A percentile compares a stretch with the other conserved stretches of the same genome.
Evolutionary conservation across 148 eudicot genomes (phyloP).

Genomic region (Agrostemma githago): DNA sequence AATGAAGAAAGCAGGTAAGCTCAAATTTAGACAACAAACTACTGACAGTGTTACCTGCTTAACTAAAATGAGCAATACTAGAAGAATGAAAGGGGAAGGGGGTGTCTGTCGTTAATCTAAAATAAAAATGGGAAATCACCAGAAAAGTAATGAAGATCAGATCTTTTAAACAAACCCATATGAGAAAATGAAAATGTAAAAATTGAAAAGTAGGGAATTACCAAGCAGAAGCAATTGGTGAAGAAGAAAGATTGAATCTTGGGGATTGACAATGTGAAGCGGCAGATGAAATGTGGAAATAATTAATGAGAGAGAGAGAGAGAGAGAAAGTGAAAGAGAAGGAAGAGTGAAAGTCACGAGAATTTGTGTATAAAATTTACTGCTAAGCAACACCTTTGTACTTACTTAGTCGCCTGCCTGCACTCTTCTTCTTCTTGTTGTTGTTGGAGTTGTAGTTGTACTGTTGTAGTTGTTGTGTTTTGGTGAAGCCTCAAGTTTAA

Average conservation of each 20-base stretch:
- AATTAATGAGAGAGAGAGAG: neutral
- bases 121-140: no score
- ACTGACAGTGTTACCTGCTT: no score
- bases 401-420: conserved; percentile 2
- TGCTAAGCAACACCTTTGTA: neutral
- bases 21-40: neutral
- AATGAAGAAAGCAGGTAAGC: conserved; percentile 8
- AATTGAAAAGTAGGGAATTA: conserved; percentile 1
- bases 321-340: neutral
- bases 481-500: neutral
- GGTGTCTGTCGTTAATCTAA: no score
- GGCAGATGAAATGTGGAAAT: neutral
- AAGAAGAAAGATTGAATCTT: conserved; percentile 22
- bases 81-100: no score
- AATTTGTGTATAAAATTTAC: conserved; percentile 14
- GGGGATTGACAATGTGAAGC: conserved; percentile 1
- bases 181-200: conserved; percentile 11
- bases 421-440: no score
- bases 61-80: neutral
- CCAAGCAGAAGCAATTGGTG: neutral
- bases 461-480: neutral
- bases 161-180: conserved; percentile 17
- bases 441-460: neutral
- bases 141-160: conserved; percentile 15
- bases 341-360: conserved; percentile 23